Base-by-base conservation (phyloP, 129 eudicot genomes). In the Chrysanthemum seticuspe region DNA sequence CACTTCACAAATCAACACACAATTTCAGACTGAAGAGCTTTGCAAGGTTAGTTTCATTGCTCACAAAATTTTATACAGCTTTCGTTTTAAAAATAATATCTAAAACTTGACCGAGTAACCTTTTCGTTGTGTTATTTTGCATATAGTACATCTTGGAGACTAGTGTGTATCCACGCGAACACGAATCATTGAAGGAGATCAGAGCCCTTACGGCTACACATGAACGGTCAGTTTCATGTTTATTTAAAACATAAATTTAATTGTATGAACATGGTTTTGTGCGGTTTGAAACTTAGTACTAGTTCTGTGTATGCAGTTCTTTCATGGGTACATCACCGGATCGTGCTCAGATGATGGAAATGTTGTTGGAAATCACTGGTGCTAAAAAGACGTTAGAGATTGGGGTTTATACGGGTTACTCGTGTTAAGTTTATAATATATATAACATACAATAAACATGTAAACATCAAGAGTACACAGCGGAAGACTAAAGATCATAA, bases 161-260 rank as follows among this genome's bases (percentile, higher is more conserved):
- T 13, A 83, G 78, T 54, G 95, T 88, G 36, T 88, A 85, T 54
- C 91, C 95, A 3, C 84, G 88, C 2, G 95, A 85, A 72, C 76
- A 85, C 13, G 78, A 74, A 36, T 73, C 75, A 6, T 85, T 88
- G 66, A 88, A 79, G 84, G 85, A 88, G 78, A 61, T 85, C 6
- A 80, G 96, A 67, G 80, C 75, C 54, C 76, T 75, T 23, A 81
- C 85, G 27, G 71, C 81, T 45, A 66, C 65, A 34, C 88, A 85
- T 68, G 91, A 91, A n/a, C 1, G 71, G 96, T 88, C 47, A 75
- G 21, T 15, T 5, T 48, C 27, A 59, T 12, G 18, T 68, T 27
- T 57, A 53, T 12, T 53, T 29, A 3, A 29, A 11, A 63, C 11
- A 13, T 10, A 67, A 52, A 2, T 52, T 12, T 52, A 3, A 52